Evolutionary conservation across 2,329 filamentous ascomycete genomes (phyloP), one percentile per base, ranked within the genome.

Genomic region (Purpureocillium takamizusanense): DNA sequence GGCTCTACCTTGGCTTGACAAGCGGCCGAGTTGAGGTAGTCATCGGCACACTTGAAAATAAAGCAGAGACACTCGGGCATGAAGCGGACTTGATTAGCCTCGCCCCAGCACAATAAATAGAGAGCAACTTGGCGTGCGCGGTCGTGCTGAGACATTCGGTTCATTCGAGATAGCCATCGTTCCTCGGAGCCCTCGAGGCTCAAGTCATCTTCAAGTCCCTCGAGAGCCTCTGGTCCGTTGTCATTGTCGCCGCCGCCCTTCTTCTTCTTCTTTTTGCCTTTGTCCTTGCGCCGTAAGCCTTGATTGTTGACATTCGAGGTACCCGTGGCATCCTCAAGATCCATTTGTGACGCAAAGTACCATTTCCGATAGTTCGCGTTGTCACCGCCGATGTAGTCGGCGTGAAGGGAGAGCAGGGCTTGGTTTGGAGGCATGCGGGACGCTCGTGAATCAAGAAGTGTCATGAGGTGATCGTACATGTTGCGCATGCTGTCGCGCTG

Each of bases 381-480:
- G 54, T 98, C 92, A 40, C 92, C 92, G 50, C 92, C 92, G 53
- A 98, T 95, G 63, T 98, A 98, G 54, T 98, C 92, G 41, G 92
- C 90, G 54, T 98, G 92, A 1, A 98, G 75, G 0, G 92, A 97
- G 6, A 98, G 69, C 4, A 98, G 74, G 5, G 92, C 92, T 65
- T 97, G 92, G 61, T 97, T 98, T 1, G 92, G 90, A 0, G 92
- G 92, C 92, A 98, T 97, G 47, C 92, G 88, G 15, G 92, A 98
- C 1, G 92, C 89, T 55, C 92, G 78, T 2, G 92, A 98, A 59
- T 98, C 92, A 33, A 98, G 72, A 32, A 95, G 73, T 1, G 84
- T 92, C 92, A 98, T 97, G 48, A 98, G 71, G 62, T 98, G 92
- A 56, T 98, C 92, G 61, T 95, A 98, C 86, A 98, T 94, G 73